phyloP scores from a whole-genome alignment of 129 eudicot genomes.

The Heracleum sosnowskyi region DNA sequence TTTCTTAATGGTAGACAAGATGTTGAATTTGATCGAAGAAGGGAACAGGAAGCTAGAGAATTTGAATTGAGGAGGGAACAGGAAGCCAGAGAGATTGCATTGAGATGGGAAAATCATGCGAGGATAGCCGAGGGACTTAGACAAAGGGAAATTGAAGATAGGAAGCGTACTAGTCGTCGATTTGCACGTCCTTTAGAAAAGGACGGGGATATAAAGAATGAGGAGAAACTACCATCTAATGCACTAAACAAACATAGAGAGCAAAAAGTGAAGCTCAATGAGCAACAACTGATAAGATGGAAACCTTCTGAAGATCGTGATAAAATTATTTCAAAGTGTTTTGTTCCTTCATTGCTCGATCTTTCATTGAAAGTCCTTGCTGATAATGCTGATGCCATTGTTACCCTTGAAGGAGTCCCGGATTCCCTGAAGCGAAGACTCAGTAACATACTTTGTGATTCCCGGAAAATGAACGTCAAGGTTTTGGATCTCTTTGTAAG shows the following conservation, averaged over 20 bases:
- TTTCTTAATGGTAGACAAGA: background rate
- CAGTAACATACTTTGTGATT: conserved; percentile 35
- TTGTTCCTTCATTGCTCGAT: conserved; percentile 47
- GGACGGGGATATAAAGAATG: conserved; percentile 3
- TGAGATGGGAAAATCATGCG: background rate
- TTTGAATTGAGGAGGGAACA: background rate
- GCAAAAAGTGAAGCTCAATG: conserved; percentile 13
- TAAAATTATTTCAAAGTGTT: background rate
- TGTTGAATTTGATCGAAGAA: background rate
- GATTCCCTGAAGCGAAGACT: conserved; percentile 33
- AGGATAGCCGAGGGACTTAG: background rate
- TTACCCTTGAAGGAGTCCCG: conserved; percentile 37
- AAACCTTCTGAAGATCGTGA: conserved; percentile 18
- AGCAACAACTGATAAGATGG: conserved; percentile 38
- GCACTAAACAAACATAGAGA: conserved; percentile 27
- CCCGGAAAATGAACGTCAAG: conserved; percentile 27
- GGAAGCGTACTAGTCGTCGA: background rate
- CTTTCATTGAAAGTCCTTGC: conserved; percentile 43
- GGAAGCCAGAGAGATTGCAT: background rate
- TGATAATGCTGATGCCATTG: conserved; percentile 37
- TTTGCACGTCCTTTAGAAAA: conserved; percentile 21
- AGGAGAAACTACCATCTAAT: conserved; percentile 3
- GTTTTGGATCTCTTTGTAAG: conserved; percentile 31
- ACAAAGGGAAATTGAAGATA: background rate
- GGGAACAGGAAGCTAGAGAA: background rate